phyloP scores from a whole-genome alignment of 2,329 filamentous ascomycete genomes.

The Macroventuria anomochaeta region DNA sequence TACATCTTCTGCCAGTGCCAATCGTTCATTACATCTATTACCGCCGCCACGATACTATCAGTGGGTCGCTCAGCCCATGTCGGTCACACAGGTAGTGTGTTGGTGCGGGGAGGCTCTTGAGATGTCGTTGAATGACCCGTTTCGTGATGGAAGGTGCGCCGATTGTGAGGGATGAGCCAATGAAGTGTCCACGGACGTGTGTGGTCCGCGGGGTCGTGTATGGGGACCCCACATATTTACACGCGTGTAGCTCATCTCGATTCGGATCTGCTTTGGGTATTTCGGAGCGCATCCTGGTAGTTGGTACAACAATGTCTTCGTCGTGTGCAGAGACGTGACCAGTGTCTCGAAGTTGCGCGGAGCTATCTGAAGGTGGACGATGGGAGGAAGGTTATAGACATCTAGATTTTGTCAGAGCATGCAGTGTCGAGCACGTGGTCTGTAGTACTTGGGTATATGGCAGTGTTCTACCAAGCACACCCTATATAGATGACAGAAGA shows the following conservation, averaged over 20 bases:
- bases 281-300: not conserved
- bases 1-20: not conserved
- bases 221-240: constrained; percentile 17
- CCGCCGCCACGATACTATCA: not conserved
- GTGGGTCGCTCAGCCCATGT: not conserved
- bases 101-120: constrained; percentile 4
- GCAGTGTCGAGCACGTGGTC: not conserved
- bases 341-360: too few relatives aligned
- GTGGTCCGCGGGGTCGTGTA: constrained; percentile 2
- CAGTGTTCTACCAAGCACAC: not conserved
- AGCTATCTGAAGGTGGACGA: too few relatives aligned
- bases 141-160: not conserved
- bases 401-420: not conserved
- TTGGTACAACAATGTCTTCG: not conserved
- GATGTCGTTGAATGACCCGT: constrained; percentile 1
- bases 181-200: not conserved
- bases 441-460: not conserved
- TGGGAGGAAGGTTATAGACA: not conserved
- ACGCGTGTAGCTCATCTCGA: constrained; percentile 20
- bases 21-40: not conserved
- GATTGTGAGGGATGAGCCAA: constrained; percentile 2
- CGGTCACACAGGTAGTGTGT: not conserved
- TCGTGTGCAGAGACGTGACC: too few relatives aligned
- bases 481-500: not conserved
- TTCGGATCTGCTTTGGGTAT: constrained; percentile 11